These are phyloP conservation scores for Exutisphaerella laricina DNA, from an alignment of 2,329 filamentous ascomycete genomes.

Conservation along the genomic window DNA sequence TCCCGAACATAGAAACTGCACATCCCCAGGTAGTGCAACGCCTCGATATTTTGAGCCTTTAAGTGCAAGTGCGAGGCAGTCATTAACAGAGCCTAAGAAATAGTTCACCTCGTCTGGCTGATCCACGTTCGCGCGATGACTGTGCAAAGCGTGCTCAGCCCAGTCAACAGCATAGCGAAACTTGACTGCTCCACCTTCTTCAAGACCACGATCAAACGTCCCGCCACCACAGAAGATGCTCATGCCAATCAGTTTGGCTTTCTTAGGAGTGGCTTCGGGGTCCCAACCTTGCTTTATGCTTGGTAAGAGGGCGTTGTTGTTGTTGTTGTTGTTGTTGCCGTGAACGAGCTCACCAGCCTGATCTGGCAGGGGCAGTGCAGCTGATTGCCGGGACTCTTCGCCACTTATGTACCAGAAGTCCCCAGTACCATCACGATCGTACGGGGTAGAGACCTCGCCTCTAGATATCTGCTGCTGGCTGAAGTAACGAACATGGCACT, in stretches of 20 bases:
- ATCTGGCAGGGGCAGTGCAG: background rate
- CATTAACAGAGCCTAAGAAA: slow-evolving; percentile 68
- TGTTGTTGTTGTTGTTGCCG: background rate
- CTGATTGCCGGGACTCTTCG: background rate
- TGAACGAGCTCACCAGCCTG: background rate
- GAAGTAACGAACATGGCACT: slow-evolving; percentile 57
- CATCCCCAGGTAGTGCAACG: slow-evolving; percentile 56
- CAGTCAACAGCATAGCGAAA: slow-evolving; percentile 67
- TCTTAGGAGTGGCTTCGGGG: background rate
- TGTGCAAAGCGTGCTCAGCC: slow-evolving; percentile 59
- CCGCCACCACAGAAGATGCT: slow-evolving; percentile 76
- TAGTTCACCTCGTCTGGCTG: slow-evolving; percentile 43
- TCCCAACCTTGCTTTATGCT: slow-evolving; percentile 38
- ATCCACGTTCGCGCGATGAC: slow-evolving; percentile 62
- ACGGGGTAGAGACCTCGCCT: slow-evolving; percentile 55
- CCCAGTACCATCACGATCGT: slow-evolving; percentile 59
- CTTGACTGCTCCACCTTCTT: slow-evolving; percentile 61
- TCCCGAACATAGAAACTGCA: slow-evolving; percentile 66
- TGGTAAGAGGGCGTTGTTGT: slow-evolving; percentile 4
- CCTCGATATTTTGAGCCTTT: slow-evolving; percentile 38
- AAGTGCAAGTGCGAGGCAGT: slow-evolving; percentile 55
- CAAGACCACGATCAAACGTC: slow-evolving; percentile 69
- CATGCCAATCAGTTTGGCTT: slow-evolving; percentile 43
- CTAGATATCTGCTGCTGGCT: slow-evolving; percentile 13
- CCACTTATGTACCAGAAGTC: slow-evolving; percentile 52